Base-by-base conservation (phyloP, 2,329 filamentous ascomycete genomes). In the Corynespora cassiicola region DNA sequence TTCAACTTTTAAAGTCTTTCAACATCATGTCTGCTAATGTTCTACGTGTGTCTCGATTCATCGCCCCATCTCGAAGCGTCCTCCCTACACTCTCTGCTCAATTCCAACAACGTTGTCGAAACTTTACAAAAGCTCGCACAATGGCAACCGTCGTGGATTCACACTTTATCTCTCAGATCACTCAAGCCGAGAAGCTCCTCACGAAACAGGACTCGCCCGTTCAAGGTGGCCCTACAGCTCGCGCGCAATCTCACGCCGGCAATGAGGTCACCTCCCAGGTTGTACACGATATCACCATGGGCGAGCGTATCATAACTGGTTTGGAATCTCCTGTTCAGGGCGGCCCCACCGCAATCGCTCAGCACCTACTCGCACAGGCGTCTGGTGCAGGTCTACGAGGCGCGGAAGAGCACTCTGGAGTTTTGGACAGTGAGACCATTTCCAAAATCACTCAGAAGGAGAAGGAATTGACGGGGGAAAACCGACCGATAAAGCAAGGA, bases 251-350 rank as follows among this genome's bases (percentile, higher is more conserved):
- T 25, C 70, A 74, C 37, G 52, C 38, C 14, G 55, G 55, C 28
- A 42, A 58, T 20, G 35, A 47, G 22, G 63, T 74, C 30, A 68
- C 58, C 11, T 36, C 56, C 3, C 35, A 66, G 39, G 59, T 61
- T 28, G 50, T 74, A 1, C 64, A 67, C 41, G 69, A 72, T 41
- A 73, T 74, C 45, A 72, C 67, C 7, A 58, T 63, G 26, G 71
- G 66, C 8, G 70, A 74, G 58, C 68, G 68, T 39, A 54, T 48
- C n/a, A 56, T 74, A 19, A 71, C 68, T 0, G 69, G 68, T 1
- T 56, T 42, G 5, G 61, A 65, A 3, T 45, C 54, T 0, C 55
- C 55, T 1, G 54, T 70, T 16, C 59, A 66, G 33, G 62, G 66
- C 8, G 70, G 70, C 0, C 70, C 71, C 1, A 73, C 71, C 2